Evolutionary conservation across 129 eudicot species (phyloP), one percentile per base, ranked within the genome.

Genomic region (Pulicaria dysenterica): DNA sequence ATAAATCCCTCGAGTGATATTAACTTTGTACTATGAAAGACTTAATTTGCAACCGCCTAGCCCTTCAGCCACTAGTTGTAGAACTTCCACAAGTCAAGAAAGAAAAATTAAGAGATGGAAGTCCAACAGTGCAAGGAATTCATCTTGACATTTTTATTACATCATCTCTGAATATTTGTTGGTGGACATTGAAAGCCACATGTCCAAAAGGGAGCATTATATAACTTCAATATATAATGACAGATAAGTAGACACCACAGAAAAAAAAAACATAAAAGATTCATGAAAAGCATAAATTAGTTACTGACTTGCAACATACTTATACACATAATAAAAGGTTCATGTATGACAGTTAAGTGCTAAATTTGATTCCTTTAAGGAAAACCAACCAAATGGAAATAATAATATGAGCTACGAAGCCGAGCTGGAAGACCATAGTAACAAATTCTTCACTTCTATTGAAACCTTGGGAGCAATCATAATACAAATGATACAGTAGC

Each of bases 401-500:
- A 14, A 68, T 61, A 24, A 9, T 37, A 44, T 41, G 69, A 63
- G 51, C 69, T 67, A 34, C 44, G 45, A 13, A 45, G 57, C 57
- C 19, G 6, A 57, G 43, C 24, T 34, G 45, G 37, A 36, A 36
- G 58, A 48, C 34, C 60, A 49, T 42, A 24, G 47, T 53, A 39
- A 42, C 40, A 39, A 39, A 10, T 53, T 69, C 73, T 53, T 53
- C 15, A 39, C 14, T 53, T 69, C 13, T 15, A 69, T 3, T 39
- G 37, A 3, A 69, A 16, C 17, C 40, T 68, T 50, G 73, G 24
- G 50, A 68, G 73, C 73, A 50, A 15, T 14, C 61, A 14, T 49
- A 68, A 15, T 37, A 67, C 49, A 31, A 50, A 51, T 49, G 10
- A 67, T 67, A 6, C 48, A 48, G 72, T 36, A 48, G 59, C 72